Conservation (phyloP, 768 basidiomycete species). For the Cubamyces sp. region DNA sequence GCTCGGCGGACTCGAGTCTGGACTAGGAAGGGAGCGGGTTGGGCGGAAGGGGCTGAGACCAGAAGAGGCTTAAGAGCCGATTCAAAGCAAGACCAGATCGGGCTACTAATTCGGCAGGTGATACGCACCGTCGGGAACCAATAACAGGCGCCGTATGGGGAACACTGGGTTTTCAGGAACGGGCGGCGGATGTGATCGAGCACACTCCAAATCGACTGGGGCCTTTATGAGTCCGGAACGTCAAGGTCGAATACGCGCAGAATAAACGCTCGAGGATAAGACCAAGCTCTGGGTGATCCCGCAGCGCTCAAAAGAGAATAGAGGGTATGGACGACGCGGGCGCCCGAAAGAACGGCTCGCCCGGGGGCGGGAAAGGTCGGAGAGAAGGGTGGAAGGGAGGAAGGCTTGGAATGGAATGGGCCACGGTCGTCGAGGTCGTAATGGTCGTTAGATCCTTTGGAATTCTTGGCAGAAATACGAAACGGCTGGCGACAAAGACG, state of each 20-base stretch:
- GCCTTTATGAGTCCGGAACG: constrained; percentile 21
- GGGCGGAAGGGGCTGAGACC: constrained; percentile 18
- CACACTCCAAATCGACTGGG: constrained; percentile 14
- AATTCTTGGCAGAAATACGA: constrained; percentile 20
- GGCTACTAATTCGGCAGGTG: constrained; percentile 24
- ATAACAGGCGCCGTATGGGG: constrained; percentile 16
- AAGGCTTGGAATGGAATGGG: constrained; percentile 21
- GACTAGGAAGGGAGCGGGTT: constrained; percentile 18
- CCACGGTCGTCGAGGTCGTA: constrained; percentile 17
- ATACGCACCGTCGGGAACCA: constrained; percentile 21
- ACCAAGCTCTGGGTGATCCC: background rate
- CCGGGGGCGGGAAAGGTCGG: background rate
- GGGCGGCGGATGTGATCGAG: constrained; percentile 29
- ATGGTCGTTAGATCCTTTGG: constrained; percentile 18
- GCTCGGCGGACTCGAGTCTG: constrained; percentile 21
- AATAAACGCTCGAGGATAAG: constrained; percentile 1
- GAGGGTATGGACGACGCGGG: background rate
- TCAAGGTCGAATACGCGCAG: background rate
- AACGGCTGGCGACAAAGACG: constrained; percentile 9
- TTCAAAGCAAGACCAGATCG: constrained; percentile 17
- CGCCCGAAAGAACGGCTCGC: constrained; percentile 2
- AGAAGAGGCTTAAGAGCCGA: constrained; percentile 19
- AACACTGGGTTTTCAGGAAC: constrained; percentile 23
- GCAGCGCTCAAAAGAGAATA: background rate
- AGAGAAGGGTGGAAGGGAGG: background rate